Evolutionary conservation across 495 filamentous ascomycete species (phyloP).

Genomic region (Penicillium paradoxum): DNA sequence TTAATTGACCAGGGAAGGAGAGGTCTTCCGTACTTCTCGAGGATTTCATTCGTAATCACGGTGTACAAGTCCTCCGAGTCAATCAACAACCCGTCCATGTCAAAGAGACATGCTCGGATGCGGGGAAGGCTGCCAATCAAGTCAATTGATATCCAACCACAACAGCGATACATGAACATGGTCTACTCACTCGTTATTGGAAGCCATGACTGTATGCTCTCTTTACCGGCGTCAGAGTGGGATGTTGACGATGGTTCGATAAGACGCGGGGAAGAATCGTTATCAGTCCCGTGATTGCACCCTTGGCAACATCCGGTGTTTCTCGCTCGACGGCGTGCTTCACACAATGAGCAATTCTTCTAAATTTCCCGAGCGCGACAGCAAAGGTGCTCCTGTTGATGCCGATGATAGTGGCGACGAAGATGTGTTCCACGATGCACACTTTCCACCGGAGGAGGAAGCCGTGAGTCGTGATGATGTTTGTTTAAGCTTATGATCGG

Average conservation of each 20-base stretch:
- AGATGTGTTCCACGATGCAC: slow-evolving; percentile 46
- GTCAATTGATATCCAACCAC: slow-evolving; percentile 6
- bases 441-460: slow-evolving; percentile 74
- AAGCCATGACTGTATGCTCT: slow-evolving; percentile 8
- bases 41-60: slow-evolving; percentile 71
- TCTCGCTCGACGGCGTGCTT: slow-evolving; percentile 1
- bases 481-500: neutral
- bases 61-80: slow-evolving; percentile 94
- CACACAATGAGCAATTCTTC: slow-evolving; percentile 12
- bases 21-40: slow-evolving; percentile 66
- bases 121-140: slow-evolving; percentile 55
- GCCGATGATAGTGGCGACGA: slow-evolving; percentile 35
- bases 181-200: slow-evolving; percentile 12
- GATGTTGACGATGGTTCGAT: slow-evolving; percentile 6
- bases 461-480: slow-evolving; percentile 45
- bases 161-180: neutral
- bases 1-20: slow-evolving; percentile 88
- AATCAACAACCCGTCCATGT: slow-evolving; percentile 96
- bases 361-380: slow-evolving; percentile 11
- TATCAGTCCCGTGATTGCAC: slow-evolving; percentile 23
- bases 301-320: slow-evolving; percentile 3
- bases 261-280: slow-evolving; percentile 23
- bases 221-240: slow-evolving; percentile 1
- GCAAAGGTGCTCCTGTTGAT: slow-evolving; percentile 8
- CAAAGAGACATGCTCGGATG: slow-evolving; percentile 90